Evolutionary conservation across 805 yeast genomes (phyloP), one percentile per base, ranked within the genome.

Genomic region (Myxozyma sirexii): DNA sequence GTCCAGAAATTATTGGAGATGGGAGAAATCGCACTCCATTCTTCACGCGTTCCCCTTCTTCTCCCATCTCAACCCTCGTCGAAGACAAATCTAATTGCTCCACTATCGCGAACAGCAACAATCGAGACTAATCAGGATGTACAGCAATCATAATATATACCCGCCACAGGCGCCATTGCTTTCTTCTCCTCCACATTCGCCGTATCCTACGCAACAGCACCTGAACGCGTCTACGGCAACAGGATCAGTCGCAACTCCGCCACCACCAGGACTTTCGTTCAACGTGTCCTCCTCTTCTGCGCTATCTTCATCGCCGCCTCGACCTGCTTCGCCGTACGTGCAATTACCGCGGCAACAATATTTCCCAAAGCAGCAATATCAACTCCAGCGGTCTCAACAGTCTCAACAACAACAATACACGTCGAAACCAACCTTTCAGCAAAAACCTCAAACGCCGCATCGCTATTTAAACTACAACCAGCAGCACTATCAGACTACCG

Each of bases 171-270:
- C 21, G 19, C 59, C 57, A 33, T 37, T 57, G 17, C 61, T 61
- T 17, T 56, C 64, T 5, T 60, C 64, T 4, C 61, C 64, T 31
- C 64, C 64, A n/a, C 62, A 31, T 23, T 10, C 60, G 49, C 54
- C 50, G 19, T 47, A 4, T 15, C 56, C 21, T 37, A 31, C 52
- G 23, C 47, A 38, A 33, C 57, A 54, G 44, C 45, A 27, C 33
- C 21, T 26, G 31, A 17, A 39, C 23, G 48, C 54, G 29, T 35
- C 53, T 17, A 15, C 45, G 37, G 3, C 45, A 15, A n/a, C 27
- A 4, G 12, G 4, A 10, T 19, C 33, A 19, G n/a, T n/a, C n/a
- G n/a, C 47, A 13, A 23, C n/a, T 13, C 35, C 47, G 13, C 53
- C 56, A 15, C 52, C 52, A 17, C 56, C 57, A 29, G 49, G 46